Conservation (phyloP, 1,139 yeast species). For the Saccharomyces pastorianus region DNA sequence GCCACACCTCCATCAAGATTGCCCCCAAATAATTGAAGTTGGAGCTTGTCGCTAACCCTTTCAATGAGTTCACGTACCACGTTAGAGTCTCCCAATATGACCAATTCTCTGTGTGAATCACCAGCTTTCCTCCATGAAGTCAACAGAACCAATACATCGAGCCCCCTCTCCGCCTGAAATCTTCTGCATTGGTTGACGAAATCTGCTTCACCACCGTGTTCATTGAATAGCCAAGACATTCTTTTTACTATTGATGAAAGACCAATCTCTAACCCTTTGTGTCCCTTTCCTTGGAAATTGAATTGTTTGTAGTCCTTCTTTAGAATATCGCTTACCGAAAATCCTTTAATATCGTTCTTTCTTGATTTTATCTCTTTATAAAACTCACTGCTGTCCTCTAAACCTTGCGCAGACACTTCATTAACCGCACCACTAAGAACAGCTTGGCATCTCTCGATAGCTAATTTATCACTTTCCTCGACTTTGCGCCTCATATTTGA, state of each 20-base stretch:
- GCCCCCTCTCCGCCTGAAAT: slow-evolving; percentile 34
- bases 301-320: slow-evolving; percentile 81
- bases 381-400: slow-evolving; percentile 21
- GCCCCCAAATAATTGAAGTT: slow-evolving; percentile 24
- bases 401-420: neutral
- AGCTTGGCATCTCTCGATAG: slow-evolving; percentile 35
- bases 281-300: slow-evolving; percentile 35
- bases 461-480: slow-evolving; percentile 46
- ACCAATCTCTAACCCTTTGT: slow-evolving; percentile 41
- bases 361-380: slow-evolving; percentile 42
- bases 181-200: slow-evolving; percentile 36
- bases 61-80: slow-evolving; percentile 21
- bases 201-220: slow-evolving; percentile 28
- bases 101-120: slow-evolving; percentile 52
- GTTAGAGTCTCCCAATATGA: slow-evolving; percentile 23
- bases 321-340: slow-evolving; percentile 52
- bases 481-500: slow-evolving; percentile 51
- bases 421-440: neutral
- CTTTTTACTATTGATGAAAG: slow-evolving; percentile 70
- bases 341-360: slow-evolving; percentile 56
- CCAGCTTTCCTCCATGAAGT: slow-evolving; percentile 47
- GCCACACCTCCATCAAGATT: slow-evolving; percentile 16
- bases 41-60: slow-evolving; percentile 31
- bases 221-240: slow-evolving; percentile 46
- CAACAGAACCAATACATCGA: slow-evolving; percentile 55